Evolutionary conservation across 306 rosid species (phyloP).

Genomic region (Cicer yamashitae): DNA sequence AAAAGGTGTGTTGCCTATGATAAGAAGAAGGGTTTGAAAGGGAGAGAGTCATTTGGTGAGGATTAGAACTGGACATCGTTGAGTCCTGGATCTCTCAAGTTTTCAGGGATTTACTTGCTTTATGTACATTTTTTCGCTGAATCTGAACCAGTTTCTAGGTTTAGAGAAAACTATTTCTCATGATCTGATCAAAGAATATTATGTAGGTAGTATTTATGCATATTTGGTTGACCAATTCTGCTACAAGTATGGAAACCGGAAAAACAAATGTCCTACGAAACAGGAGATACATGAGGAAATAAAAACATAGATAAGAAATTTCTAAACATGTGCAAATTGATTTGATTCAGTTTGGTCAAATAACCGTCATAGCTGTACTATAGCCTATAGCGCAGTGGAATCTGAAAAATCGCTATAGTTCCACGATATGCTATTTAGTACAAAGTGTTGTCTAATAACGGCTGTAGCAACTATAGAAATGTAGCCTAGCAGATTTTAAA

Average conservation of each 20-base stretch:
- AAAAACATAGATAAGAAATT: not conserved
- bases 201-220: not conserved
- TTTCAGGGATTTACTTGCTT: not conserved
- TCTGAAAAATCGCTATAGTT: no score
- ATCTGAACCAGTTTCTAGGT: not conserved
- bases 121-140: not conserved
- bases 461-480: no score
- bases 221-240: not conserved
- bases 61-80: not conserved
- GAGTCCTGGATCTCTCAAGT: not conserved
- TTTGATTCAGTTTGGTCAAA: not conserved
- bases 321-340: not conserved
- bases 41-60: slow-evolving; percentile 10
- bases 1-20: not conserved
- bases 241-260: not conserved
- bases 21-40: not conserved
- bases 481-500: no score
- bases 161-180: not conserved
- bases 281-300: not conserved
- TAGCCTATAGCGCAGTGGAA: no score
- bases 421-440: no score
- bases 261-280: not conserved
- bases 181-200: not conserved
- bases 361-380: no score
- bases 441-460: no score